A percentile compares a stretch with the other conserved stretches of the same genome.
phyloP scores from a whole-genome alignment of 768 basidiomycete species.

The Mycena haematopus region DNA sequence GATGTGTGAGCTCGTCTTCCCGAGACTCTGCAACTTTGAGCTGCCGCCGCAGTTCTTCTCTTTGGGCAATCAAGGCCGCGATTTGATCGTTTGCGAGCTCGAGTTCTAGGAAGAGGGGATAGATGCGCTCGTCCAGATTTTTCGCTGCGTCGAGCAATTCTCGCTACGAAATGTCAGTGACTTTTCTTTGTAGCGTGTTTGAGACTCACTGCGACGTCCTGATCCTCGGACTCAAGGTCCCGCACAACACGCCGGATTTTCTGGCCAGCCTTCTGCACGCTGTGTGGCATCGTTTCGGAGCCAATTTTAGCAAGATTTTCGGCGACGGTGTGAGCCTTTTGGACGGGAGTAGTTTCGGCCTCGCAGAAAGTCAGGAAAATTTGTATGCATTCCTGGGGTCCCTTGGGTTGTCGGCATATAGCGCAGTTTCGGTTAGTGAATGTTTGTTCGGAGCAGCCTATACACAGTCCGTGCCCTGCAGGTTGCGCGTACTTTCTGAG shows the following conservation, averaged over 20 bases:
- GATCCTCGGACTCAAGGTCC: conserved; percentile 17
- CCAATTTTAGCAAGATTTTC: conserved; percentile 21
- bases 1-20: conserved; percentile 14
- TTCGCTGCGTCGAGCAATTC: conserved; percentile 27
- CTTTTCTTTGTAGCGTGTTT: background rate
- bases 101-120: conserved; percentile 26
- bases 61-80: conserved; percentile 11
- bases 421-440: conserved; percentile 20
- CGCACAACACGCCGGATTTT: conserved; percentile 23
- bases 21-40: conserved; percentile 12
- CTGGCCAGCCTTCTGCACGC: conserved; percentile 28
- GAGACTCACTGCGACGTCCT: conserved; percentile 19
- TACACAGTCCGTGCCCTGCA: conserved; percentile 29
- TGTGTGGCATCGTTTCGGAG: conserved; percentile 14
- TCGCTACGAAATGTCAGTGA: conserved; percentile 1
- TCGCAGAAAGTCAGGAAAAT: conserved; percentile 24
- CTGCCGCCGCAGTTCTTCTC: conserved; percentile 18
- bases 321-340: conserved; percentile 13
- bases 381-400: conserved; percentile 18
- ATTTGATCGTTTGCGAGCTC: conserved; percentile 21
- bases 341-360: conserved; percentile 12
- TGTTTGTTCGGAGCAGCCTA: conserved; percentile 24
- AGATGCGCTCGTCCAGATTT: conserved; percentile 27
- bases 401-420: conserved; percentile 26
- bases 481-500: background rate